Percentiles rank a stretch among this genome's conserved stretches.
phyloP scores from a whole-genome alignment of 2,329 filamentous ascomycete species.

The Verticillium nonalfalfae region DNA sequence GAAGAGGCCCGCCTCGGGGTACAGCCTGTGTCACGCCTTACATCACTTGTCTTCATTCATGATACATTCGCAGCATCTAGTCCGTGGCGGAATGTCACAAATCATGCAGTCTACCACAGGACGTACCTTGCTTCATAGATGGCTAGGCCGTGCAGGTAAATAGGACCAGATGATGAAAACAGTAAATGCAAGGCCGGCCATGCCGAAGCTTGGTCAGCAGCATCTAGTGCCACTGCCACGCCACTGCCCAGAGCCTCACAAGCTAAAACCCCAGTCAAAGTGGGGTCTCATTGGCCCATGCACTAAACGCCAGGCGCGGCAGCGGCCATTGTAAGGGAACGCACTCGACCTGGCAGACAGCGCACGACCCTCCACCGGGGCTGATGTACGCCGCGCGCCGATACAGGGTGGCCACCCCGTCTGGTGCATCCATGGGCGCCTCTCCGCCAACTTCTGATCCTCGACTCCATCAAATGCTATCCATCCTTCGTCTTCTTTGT shows the following conservation, averaged over 20 bases:
- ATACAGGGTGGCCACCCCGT: neutral
- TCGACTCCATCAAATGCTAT: neutral
- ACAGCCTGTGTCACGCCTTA: neutral
- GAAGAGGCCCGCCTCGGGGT: neutral
- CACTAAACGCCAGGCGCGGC: neutral
- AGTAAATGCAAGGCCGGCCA: neutral
- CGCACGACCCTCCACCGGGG: neutral
- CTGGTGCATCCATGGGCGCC: neutral
- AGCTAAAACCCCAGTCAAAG: neutral
- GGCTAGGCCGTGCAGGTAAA: no score
- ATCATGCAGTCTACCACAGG: no score
- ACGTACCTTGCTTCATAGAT: no score
- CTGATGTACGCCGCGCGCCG: neutral
- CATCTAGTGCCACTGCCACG: neutral
- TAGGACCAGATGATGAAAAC: no score
- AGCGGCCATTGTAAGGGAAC: neutral
- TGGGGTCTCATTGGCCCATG: neutral
- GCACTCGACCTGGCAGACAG: neutral
- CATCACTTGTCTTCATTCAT: neutral
- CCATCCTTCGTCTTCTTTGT: neutral
- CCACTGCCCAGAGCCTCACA: neutral
- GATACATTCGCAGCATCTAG: neutral
- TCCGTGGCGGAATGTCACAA: no score
- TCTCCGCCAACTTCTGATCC: neutral
- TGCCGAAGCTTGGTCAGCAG: neutral